A percentile compares a stretch with the other conserved stretches of the same genome.
Evolutionary conservation across 23 red algal genomes (phyloP).

Genomic region (Chondrus crispus): DNA sequence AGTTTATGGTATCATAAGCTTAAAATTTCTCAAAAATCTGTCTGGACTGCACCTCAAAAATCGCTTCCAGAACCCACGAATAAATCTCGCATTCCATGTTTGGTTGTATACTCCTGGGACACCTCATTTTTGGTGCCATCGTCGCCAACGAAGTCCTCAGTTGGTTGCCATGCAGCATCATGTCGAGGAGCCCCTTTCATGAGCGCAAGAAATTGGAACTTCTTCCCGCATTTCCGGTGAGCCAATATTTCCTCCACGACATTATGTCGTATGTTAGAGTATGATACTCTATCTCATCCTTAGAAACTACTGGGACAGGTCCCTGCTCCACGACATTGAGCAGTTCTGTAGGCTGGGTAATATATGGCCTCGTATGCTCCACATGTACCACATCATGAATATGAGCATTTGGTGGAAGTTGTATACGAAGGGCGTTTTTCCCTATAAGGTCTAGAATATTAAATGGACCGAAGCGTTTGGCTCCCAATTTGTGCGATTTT

Average conservation of each 20-base stretch:
- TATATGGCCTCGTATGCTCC: background rate
- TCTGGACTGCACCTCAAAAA: no score
- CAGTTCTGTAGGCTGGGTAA: background rate
- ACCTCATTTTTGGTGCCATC: background rate
- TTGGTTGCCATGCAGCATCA: conserved; percentile 11
- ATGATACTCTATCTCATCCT: no score
- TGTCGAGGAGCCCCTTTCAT: background rate
- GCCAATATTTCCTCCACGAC: background rate
- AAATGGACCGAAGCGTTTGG: background rate
- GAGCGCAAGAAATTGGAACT: background rate
- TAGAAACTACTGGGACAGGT: no score
- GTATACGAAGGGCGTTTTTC: background rate
- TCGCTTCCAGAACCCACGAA: no score
- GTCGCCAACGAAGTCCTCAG: background rate
- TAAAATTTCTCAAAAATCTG: no score
- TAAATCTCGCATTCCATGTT: no score
- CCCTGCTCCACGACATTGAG: no score
- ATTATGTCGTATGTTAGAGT: no score
- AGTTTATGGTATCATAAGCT: no score
- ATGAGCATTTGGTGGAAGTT: background rate
- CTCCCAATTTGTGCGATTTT: background rate
- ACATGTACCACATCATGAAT: background rate
- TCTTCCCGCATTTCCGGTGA: background rate
- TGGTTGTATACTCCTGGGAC: background rate
- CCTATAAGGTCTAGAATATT: background rate